Evolutionary conservation across 257 asterid species (phyloP).

Genomic region (Paraleonurus japonicus): DNA sequence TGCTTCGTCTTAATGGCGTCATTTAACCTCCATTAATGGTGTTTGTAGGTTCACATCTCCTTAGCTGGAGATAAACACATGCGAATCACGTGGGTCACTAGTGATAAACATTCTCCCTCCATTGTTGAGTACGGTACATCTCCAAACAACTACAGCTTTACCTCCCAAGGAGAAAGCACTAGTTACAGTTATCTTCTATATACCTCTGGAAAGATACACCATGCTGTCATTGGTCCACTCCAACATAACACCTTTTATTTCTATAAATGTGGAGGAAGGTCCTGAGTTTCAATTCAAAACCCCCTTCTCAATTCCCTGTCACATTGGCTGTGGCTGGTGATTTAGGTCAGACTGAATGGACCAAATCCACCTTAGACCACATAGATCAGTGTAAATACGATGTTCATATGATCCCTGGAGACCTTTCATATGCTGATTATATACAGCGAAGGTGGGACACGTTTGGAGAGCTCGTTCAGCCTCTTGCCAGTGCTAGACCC

Average conservation of each 20-base stretch:
- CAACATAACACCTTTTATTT: conserved; percentile 58
- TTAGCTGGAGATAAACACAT: conserved; percentile 82
- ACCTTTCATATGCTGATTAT: conserved; percentile 89
- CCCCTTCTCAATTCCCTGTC: conserved; percentile 81
- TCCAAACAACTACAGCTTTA: conserved; percentile 48
- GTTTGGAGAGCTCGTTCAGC: conserved; percentile 89
- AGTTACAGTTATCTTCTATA: conserved; percentile 67
- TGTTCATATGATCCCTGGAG: conserved; percentile 88
- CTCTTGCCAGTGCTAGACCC: conserved; percentile 89
- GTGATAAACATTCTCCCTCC: conserved; percentile 51
- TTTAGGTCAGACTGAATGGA: conserved; percentile 97
- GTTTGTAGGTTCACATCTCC: conserved; percentile 80
- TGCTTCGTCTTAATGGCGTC: background rate
- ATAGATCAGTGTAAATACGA: conserved; percentile 76
- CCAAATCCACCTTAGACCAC: conserved; percentile 81
- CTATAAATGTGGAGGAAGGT: conserved; percentile 82
- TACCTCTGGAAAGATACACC: conserved; percentile 81
- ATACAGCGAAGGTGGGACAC: conserved; percentile 87
- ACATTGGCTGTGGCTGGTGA: conserved; percentile 93
- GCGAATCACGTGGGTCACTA: conserved; percentile 76
- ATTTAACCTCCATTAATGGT: conserved; percentile 1
- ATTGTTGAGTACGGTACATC: conserved; percentile 78
- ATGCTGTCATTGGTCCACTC: conserved; percentile 86
- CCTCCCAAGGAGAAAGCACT: conserved; percentile 65
- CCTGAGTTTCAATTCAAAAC: conserved; percentile 82